These are phyloP conservation scores for Solanum infundibuliforme DNA, from an alignment of 257 asterid genomes.

Conservation along the genomic window DNA sequence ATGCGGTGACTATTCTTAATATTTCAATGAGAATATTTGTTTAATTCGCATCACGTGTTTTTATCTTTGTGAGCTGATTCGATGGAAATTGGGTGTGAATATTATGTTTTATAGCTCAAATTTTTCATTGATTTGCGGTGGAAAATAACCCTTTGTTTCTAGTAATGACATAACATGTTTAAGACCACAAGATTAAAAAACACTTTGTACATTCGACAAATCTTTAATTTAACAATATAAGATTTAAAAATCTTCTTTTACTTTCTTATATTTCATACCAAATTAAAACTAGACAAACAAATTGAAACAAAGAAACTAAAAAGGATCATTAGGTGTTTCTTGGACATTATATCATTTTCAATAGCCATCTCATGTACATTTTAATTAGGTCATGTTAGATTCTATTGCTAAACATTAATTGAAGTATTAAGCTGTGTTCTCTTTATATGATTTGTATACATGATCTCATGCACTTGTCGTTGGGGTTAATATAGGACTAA, in stretches of 20 bases:
- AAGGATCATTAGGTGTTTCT: background rate
- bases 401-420: background rate
- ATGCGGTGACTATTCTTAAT: too few relatives aligned
- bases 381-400: background rate
- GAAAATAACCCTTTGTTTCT: background rate
- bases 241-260: background rate
- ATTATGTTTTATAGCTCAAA: background rate
- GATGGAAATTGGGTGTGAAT: fast-evolving
- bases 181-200: background rate
- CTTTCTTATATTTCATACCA: background rate
- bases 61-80: too few relatives aligned
- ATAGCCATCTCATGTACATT: background rate
- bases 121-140: too few relatives aligned
- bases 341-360: background rate
- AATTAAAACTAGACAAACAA: background rate
- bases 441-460: background rate
- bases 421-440: background rate
- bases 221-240: background rate
- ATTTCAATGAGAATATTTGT: background rate
- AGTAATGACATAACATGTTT: background rate
- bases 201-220: fast-evolving
- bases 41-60: too few relatives aligned
- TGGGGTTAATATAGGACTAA: background rate
- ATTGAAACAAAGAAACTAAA: fast-evolving
- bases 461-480: background rate